A percentile compares a stretch with the other conserved stretches of the same genome.
phyloP scores from a whole-genome alignment of 192 early-diverging fungal species.

The Coemansia sp. region DNA sequence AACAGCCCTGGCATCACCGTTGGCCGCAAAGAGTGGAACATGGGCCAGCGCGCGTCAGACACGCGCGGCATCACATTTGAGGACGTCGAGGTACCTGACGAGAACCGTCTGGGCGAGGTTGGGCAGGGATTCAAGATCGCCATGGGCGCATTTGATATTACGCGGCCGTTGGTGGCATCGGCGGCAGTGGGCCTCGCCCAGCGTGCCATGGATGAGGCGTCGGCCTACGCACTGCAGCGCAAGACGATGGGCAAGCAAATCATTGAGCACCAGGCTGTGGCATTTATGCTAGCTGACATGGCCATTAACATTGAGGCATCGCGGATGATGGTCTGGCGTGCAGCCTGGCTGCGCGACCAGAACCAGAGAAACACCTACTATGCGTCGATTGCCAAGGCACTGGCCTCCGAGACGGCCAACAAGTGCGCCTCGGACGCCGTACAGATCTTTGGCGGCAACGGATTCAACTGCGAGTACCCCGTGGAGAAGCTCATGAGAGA shows the following conservation, averaged over 20 bases:
- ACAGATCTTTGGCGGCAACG: slow-evolving; percentile 96
- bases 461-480: slow-evolving; percentile 84
- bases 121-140: slow-evolving; percentile 95
- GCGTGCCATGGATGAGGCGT: slow-evolving; percentile 91
- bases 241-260: slow-evolving; percentile 96
- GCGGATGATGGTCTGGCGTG: slow-evolving; percentile 82
- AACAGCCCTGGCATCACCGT: slow-evolving; percentile 85
- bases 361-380: slow-evolving; percentile 89
- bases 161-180: slow-evolving; percentile 86
- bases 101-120: slow-evolving; percentile 70
- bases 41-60: slow-evolving; percentile 94
- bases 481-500: slow-evolving; percentile 96
- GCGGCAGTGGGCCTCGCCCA: slow-evolving; percentile 88
- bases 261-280: slow-evolving; percentile 85
- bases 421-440: slow-evolving; percentile 86
- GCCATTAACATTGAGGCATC: slow-evolving; percentile 92
- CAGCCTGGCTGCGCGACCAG: slow-evolving; percentile 84
- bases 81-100: slow-evolving; percentile 78
- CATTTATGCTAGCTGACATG: slow-evolving; percentile 97
- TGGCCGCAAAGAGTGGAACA: slow-evolving; percentile 95
- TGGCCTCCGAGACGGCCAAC: slow-evolving; percentile 81
- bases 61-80: slow-evolving; percentile 89
- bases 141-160: slow-evolving; percentile 96
- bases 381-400: slow-evolving; percentile 91
- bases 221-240: slow-evolving; percentile 84